phyloP scores from a whole-genome alignment of 2,329 filamentous ascomycete species.

The Neonectria magnoliae region DNA sequence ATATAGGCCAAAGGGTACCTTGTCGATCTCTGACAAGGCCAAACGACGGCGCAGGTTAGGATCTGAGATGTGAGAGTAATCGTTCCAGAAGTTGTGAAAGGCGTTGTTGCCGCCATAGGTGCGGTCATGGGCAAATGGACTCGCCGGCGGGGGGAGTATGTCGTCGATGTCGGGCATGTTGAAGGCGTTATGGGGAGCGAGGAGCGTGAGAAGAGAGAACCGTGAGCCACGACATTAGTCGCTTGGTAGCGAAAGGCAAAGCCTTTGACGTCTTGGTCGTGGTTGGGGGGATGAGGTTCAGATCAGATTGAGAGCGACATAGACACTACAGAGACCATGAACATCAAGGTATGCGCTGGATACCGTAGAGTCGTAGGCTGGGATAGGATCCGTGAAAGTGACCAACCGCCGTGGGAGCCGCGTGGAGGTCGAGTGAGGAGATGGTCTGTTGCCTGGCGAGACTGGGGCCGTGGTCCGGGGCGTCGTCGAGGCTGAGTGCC shows the following conservation, averaged over 20 bases:
- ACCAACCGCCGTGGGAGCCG: conserved; percentile 2
- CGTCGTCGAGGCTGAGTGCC: background rate
- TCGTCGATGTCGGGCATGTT: conserved; percentile 49
- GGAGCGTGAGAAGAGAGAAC: conserved; percentile 37
- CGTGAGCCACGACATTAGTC: conserved; percentile 42
- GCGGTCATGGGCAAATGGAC: conserved; percentile 45
- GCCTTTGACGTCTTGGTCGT: conserved; percentile 25
- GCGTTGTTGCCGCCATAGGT: conserved; percentile 73
- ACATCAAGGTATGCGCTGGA: background rate
- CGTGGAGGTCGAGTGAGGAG: background rate
- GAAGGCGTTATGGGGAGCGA: conserved; percentile 34
- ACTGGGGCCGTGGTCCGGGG: background rate
- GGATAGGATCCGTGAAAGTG: background rate
- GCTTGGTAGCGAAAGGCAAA: conserved; percentile 10
- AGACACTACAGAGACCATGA: conserved; percentile 1
- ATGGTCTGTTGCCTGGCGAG: background rate
- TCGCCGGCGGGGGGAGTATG: conserved; percentile 55
- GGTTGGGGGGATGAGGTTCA: conserved; percentile 25
- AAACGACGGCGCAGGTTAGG: conserved; percentile 80
- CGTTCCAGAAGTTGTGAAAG: conserved; percentile 80
- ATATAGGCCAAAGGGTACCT: conserved; percentile 79
- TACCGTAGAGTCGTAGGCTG: background rate
- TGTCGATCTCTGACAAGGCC: conserved; percentile 82
- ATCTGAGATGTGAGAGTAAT: conserved; percentile 72
- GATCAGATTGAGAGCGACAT: conserved; percentile 16